A percentile compares a stretch with the other conserved stretches of the same genome.
Evolutionary conservation across 176 grass and related monocot genomes (phyloP).

Genomic region (Areca catechu): DNA sequence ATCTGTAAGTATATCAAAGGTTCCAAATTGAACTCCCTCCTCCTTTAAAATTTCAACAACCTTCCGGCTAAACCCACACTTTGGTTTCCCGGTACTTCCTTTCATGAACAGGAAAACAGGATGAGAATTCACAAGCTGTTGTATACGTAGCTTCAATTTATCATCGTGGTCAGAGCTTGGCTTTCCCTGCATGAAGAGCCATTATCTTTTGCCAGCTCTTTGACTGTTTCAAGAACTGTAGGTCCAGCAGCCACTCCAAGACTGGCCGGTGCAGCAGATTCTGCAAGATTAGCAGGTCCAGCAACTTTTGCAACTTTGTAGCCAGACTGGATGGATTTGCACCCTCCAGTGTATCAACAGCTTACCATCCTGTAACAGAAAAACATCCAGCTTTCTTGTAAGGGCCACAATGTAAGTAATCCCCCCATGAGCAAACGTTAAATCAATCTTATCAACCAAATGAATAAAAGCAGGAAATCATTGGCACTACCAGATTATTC

Average conservation of each 20-base stretch:
- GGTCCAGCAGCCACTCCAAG: conserved; percentile 46
- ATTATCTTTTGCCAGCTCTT: conserved; percentile 41
- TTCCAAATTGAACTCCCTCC: conserved; percentile 70
- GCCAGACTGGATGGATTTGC: conserved; percentile 87
- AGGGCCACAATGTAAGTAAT: conserved; percentile 3
- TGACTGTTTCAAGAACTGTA: conserved; percentile 44
- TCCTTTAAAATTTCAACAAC: conserved; percentile 76
- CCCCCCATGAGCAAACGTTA: not conserved
- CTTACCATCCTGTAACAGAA: conserved; percentile 61
- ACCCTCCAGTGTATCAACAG: conserved; percentile 75
- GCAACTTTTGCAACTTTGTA: conserved; percentile 79
- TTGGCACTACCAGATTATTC: too few relatives aligned
- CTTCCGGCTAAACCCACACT: conserved; percentile 84
- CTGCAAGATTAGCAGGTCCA: conserved; percentile 41
- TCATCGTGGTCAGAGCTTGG: conserved; percentile 13
- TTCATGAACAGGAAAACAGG: conserved; percentile 89
- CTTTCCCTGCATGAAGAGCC: conserved; percentile 34
- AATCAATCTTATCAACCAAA: conserved; percentile 12
- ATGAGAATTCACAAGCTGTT: conserved; percentile 77
- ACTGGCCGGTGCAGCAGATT: conserved; percentile 54
- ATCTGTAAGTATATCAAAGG: conserved; percentile 80
- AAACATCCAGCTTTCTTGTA: conserved; percentile 11
- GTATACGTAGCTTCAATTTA: conserved; percentile 47
- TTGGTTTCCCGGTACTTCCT: conserved; percentile 74
- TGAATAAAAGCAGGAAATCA: not conserved